Base-by-base conservation (phyloP, 805 yeast genomes). In the Wickerhamiella musiphila region DNA sequence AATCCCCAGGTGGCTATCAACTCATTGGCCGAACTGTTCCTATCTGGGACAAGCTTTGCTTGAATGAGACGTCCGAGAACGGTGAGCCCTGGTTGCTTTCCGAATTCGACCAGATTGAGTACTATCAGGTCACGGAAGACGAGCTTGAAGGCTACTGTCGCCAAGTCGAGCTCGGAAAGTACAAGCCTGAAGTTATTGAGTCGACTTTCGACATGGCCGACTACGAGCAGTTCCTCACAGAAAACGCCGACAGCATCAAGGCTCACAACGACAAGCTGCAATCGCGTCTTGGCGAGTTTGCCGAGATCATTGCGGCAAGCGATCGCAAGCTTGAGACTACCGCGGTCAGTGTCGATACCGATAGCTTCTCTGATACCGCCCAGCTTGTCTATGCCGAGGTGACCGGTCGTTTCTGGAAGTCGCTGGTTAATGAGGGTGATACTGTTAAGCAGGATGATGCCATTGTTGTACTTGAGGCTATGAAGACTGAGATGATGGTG, bases 1-100 rank as follows among this genome's bases (percentile, higher is more conserved):
- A 82, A 44, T 82, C 94, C 17, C 98, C 98, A 29, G 98, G 98
- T 58, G 98, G 98, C 20, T 86, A 86, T 58, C 96, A 86, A 60
- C 66, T 86, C 45, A 86, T 83, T 40, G 98, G 96, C 35, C 71
- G 96, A 51, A 86, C 98, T 8, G 73, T 90, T 43, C 96, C 96
- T 34, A 84, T 86, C 46, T 86, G 98, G 98, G 98, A 86, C 54
- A 84, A 82, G 59, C 66, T 86, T 46, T 66, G 79, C 20, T 61
- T 90, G 41, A 46, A 46, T 35, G 32, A 35, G 33, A 42, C 43
- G 38, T 34, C 49, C 9, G 26, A 28, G 15, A 23, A 27, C 12
- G 90, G 83, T 26, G 56, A 61, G 16, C 96, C 96, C 35, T 90
- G 96, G 96, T 62, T 90, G 47, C 65, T 90, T 47, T 62, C 76